Evolutionary conservation across 352 stramenopile species (phyloP), one percentile per base, ranked within the genome.

Genomic region (Pythium phragmitis): DNA sequence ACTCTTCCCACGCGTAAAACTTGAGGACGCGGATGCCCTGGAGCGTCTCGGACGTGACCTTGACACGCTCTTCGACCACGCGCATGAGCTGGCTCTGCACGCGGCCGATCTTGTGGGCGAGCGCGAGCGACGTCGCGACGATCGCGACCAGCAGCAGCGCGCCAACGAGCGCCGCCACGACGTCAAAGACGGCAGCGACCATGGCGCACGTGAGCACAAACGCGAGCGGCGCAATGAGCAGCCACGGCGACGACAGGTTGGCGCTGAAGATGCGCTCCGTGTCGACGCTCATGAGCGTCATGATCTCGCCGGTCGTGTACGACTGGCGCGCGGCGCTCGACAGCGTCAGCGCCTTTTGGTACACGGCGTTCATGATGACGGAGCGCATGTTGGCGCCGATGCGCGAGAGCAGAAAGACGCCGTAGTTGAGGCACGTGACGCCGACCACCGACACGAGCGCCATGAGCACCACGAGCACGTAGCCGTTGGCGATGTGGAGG

Each of bases 31-130:
- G 76, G 34, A 97, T 92, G 11, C 92, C 94, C 14, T 88, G 69
- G 4, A 98, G 72, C 9, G 96, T 85, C 75, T 98, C 94, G 43
- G 92, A 97, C 37, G 94, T 95, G 62, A 98, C 87, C 70, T 96
- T 96, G 13, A 98, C 90, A 1, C 94, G 79, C n/a, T 89, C 71
- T 13, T 85, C 68, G 21, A 75, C 69, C 6, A 76, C 66, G 19
- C 33, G 33, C 7, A 76, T 48, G 3, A 76, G 43, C n/a, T 71
- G 56, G 14, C 30, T 59, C 30, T 74, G 72, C 14, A 71, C 43
- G 28, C 64, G 55, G 9, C 72, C 72, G 26, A 70, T 68, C 5
- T 45, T 50, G 19, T 60, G 41, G 9, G 70, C 62, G 23, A 66
- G 59, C 33, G 49, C 41, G 16, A 73, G 49, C 21, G 67, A 72